Percentiles rank a stretch among this genome's conserved stretches.
Conservation (phyloP, 192 early-diverging fungal genomes). For the Coemansia sp. region DNA sequence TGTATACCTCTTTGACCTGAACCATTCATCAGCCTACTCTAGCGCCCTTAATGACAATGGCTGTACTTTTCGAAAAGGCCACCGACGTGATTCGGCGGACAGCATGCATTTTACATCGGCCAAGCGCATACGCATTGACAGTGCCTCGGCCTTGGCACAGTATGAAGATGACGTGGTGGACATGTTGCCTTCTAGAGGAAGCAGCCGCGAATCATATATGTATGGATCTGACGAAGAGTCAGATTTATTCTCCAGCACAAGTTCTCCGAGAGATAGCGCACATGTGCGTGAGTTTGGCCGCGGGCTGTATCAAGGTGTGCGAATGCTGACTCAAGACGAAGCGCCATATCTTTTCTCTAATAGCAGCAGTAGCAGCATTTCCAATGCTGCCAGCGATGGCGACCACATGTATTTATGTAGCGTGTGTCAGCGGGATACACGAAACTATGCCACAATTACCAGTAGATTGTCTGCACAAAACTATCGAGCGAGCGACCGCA, state of each 20-base stretch:
- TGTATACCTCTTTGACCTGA: conserved; percentile 62
- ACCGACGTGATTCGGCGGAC: neutral
- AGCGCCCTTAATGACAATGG: conserved; percentile 1
- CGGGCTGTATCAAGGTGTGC: conserved; percentile 19
- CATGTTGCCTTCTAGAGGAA: neutral
- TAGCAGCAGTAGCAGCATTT: neutral
- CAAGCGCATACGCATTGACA: conserved; percentile 26
- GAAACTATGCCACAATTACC: neutral
- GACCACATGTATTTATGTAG: neutral
- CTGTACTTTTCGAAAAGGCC: neutral
- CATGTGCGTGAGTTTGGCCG: conserved; percentile 8
- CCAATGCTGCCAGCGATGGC: neutral
- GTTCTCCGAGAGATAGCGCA: neutral
- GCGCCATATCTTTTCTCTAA: conserved; percentile 24
- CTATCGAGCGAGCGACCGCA: neutral
- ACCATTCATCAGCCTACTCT: conserved; percentile 24
- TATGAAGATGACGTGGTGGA: neutral
- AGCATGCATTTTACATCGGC: neutral
- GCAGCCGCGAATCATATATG: neutral
- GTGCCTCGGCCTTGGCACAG: neutral
- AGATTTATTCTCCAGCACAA: neutral
- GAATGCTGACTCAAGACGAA: conserved; percentile 22
- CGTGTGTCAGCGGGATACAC: neutral
- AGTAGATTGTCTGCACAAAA: neutral
- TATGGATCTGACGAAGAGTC: no score